Percentiles rank a stretch among this genome's conserved stretches.
Conservation (phyloP, 2,329 filamentous ascomycete species). For the Penicillium brasilianum region DNA sequence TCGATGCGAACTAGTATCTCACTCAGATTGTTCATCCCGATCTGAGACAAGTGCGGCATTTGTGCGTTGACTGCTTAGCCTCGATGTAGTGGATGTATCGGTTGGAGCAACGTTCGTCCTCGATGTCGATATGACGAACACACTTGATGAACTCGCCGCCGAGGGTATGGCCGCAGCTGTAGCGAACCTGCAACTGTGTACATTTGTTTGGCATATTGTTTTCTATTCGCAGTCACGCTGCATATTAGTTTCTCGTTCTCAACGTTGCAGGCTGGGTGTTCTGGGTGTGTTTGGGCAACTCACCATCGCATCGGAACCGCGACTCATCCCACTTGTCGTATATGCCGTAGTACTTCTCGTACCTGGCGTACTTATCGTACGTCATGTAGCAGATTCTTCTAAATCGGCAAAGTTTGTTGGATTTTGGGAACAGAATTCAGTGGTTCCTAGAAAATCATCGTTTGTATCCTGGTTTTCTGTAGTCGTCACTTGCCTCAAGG, state of each 20-base stretch:
- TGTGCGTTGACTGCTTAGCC: slow-evolving; percentile 19
- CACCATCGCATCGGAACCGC: slow-evolving; percentile 2
- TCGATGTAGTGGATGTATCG: slow-evolving; percentile 17
- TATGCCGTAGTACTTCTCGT: slow-evolving; percentile 7
- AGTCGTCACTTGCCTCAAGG: too few relatives aligned
- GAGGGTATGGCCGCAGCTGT: slow-evolving; percentile 22
- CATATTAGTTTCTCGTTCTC: not conserved
- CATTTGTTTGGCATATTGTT: slow-evolving; percentile 7
- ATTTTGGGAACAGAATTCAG: not conserved
- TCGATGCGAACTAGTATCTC: not conserved
- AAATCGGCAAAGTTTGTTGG: not conserved
- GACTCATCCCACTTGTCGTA: slow-evolving; percentile 11
- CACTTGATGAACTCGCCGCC: slow-evolving; percentile 28
- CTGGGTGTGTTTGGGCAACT: not conserved
- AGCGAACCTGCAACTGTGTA: slow-evolving; percentile 21
- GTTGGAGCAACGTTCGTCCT: slow-evolving; percentile 22
- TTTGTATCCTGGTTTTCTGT: not conserved
- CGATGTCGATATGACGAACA: slow-evolving; percentile 14
- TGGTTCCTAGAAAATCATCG: not conserved
- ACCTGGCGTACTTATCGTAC: slow-evolving; percentile 4
- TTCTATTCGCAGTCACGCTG: not conserved
- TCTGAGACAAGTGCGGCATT: slow-evolving; percentile 21
- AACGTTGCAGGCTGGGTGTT: not conserved
- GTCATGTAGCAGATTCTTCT: not conserved
- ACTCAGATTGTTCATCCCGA: slow-evolving; percentile 5